Evolutionary conservation across 2,329 filamentous ascomycete species (phyloP).

Genomic region (Shiraia sp.): DNA sequence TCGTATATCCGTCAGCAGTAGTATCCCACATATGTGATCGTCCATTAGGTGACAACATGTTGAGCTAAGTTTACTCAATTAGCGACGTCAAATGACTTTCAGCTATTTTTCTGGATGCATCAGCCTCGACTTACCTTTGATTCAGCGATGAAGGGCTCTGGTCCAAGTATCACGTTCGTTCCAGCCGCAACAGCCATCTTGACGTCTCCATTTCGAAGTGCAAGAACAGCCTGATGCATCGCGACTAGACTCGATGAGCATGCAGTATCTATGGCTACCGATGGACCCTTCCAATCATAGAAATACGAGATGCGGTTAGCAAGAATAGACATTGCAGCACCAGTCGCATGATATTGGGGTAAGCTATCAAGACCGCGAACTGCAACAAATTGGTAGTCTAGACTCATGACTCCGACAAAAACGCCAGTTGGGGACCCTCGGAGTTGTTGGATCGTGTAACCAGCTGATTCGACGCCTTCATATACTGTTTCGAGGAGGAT

Average conservation of each 20-base stretch:
- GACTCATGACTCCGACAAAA: slow-evolving; percentile 8
- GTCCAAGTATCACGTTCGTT: slow-evolving; percentile 1
- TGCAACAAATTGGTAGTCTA: slow-evolving; percentile 7
- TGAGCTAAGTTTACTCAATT: slow-evolving; percentile 21
- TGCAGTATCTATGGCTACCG: slow-evolving; percentile 45
- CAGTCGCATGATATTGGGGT: slow-evolving; percentile 23
- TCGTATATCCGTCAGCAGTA: slow-evolving; percentile 62
- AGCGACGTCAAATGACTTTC: too few species aligned
- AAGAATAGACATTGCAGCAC: slow-evolving; percentile 23
- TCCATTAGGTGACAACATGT: slow-evolving; percentile 30
- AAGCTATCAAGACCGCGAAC: slow-evolving; percentile 3
- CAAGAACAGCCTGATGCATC: slow-evolving; percentile 18
- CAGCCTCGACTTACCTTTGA: too few species aligned
- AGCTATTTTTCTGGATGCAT: too few species aligned
- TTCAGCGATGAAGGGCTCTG: slow-evolving; percentile 15
- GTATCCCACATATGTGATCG: slow-evolving; percentile 25
- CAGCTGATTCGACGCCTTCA: slow-evolving; percentile 16
- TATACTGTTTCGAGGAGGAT: slow-evolving; percentile 21
- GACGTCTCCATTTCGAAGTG: slow-evolving; percentile 8
- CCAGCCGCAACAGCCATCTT: slow-evolving; percentile 16
- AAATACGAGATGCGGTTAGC: slow-evolving; percentile 44
- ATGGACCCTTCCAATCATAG: slow-evolving; percentile 40
- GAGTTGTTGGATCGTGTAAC: slow-evolving; percentile 6
- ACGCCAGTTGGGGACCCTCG: slow-evolving; percentile 9
- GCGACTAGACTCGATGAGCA: slow-evolving; percentile 40